Evolutionary conservation across 331 rosid species (phyloP).

Genomic region (Phaseolus coccineus): DNA sequence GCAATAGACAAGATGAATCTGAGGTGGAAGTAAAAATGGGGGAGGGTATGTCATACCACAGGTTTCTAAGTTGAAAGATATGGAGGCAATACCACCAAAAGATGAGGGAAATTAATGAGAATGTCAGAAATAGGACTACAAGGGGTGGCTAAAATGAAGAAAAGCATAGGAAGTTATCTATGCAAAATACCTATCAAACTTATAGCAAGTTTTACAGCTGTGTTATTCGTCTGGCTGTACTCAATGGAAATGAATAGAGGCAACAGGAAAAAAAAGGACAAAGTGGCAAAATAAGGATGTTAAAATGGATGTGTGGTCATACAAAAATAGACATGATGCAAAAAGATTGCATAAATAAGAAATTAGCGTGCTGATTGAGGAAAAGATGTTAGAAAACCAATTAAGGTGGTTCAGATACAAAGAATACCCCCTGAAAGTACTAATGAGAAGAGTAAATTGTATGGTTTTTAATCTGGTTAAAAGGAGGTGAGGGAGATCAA

Average conservation of each 20-base stretch:
- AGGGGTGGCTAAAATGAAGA: neutral
- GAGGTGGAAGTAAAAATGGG: neutral
- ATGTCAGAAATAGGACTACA: neutral
- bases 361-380: neutral
- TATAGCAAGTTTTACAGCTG: neutral
- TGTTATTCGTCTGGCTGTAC: neutral
- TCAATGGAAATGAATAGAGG: neutral
- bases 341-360: neutral
- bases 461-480: neutral
- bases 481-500: neutral
- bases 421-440: neutral
- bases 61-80: neutral
- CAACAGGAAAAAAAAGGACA: neutral
- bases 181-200: neutral
- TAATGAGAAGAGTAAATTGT: neutral
- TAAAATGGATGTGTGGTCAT: neutral
- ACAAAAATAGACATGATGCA: neutral
- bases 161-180: neutral
- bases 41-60: neutral
- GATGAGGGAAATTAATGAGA: neutral
- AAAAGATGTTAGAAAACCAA: neutral
- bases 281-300: neutral
- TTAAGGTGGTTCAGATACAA: neutral
- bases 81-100: neutral
- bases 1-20: neutral